Percentiles rank a stretch among this genome's conserved stretches.
These are phyloP conservation scores for Sugiyamaella castrensis DNA, from an alignment of 1,139 yeast genomes.

Conservation along the genomic window DNA sequence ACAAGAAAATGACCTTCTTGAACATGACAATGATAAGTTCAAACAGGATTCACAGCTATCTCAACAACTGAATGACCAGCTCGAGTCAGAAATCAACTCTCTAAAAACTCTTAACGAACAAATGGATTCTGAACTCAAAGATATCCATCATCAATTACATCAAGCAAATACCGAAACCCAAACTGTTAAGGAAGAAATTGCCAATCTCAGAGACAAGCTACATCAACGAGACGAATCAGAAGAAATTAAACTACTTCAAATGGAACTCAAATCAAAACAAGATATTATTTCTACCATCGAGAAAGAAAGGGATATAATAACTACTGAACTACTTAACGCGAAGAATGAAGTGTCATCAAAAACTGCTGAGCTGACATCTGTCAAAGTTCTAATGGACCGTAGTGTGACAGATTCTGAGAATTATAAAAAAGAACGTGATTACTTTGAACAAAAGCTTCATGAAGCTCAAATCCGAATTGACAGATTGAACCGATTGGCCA, in stretches of 20 bases:
- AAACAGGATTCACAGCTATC: conserved; percentile 10
- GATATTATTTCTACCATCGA: conserved; percentile 2
- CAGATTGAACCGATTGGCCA: conserved; percentile 17
- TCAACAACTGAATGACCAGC: background rate
- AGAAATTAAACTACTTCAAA: background rate
- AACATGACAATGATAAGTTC: conserved; percentile 19
- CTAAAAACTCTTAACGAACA: conserved; percentile 20
- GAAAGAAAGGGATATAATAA: conserved; percentile 5
- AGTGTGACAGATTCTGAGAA: conserved; percentile 23
- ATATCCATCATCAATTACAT: conserved; percentile 21
- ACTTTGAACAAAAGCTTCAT: conserved; percentile 20
- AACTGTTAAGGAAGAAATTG: conserved; percentile 18
- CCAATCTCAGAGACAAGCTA: conserved; percentile 15
- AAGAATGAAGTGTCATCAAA: conserved; percentile 6
- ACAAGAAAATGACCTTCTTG: conserved; percentile 22
- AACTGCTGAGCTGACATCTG: conserved; percentile 20
- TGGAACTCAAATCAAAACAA: conserved; percentile 9
- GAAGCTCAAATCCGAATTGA: conserved; percentile 17
- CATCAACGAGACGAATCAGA: background rate
- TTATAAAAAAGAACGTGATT: conserved; percentile 24
- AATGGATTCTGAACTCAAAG: conserved; percentile 28
- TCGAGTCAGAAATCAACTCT: conserved; percentile 15
- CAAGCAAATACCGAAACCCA: background rate
- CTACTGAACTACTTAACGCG: conserved; percentile 5
- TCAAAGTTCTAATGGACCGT: conserved; percentile 22